These are phyloP conservation scores for Plasmodium chabaudi DNA, from an alignment of 169 alveolate genomes.

Conservation along the genomic window DNA sequence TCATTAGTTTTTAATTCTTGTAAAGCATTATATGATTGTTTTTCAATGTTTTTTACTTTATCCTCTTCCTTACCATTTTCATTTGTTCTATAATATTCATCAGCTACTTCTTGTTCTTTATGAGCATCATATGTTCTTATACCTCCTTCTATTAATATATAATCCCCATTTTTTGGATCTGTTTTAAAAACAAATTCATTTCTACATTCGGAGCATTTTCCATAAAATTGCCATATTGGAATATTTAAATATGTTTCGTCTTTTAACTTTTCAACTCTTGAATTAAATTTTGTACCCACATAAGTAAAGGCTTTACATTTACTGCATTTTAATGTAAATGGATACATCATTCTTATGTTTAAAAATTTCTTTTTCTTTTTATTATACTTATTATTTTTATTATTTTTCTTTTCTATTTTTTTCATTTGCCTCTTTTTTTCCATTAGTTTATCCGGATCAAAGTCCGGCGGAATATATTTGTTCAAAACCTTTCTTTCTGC, in stretches of 20 bases:
- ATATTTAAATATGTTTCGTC: conserved; percentile 98
- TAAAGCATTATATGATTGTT: conserved; percentile 69
- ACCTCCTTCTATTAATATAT: conserved; percentile 93
- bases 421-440: conserved; percentile 89
- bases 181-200: conserved; percentile 96
- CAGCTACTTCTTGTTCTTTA: conserved; percentile 83
- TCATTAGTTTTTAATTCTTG: conserved; percentile 69
- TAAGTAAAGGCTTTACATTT: conserved; percentile 96
- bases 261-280: conserved; percentile 92
- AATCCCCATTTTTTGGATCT: conserved; percentile 93
- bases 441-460: conserved; percentile 96
- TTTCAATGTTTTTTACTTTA: conserved; percentile 66
- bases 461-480: conserved; percentile 99
- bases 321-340: conserved; percentile 96
- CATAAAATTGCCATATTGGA: conserved; percentile 97
- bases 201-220: conserved; percentile 97
- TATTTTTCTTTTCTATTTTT: conserved; percentile 86
- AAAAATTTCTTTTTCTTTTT: conserved; percentile 86
- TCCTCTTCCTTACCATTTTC: conserved; percentile 24
- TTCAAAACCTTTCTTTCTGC: conserved; percentile 98
- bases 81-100: conserved; percentile 54
- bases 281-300: conserved; percentile 99
- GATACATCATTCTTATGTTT: conserved; percentile 98
- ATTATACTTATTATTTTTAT: conserved; percentile 79
- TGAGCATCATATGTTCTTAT: conserved; percentile 88